Conservation (phyloP, 106 monocot species). For the Triglochin maritima region DNA sequence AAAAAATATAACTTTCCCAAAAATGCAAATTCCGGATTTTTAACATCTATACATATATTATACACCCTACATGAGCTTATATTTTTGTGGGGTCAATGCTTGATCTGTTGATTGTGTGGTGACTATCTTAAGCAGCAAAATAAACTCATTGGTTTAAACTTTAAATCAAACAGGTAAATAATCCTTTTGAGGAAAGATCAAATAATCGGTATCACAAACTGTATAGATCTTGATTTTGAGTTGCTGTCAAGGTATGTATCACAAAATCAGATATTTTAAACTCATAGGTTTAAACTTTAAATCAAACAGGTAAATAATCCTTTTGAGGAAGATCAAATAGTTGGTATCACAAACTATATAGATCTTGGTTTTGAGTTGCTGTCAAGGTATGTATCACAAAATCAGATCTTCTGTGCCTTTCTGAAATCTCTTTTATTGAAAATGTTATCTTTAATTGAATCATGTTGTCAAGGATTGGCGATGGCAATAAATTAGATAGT, state of each 20-base stretch:
- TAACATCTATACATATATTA: too few species aligned
- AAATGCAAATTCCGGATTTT: too few species aligned
- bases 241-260: slow-evolving; percentile 49
- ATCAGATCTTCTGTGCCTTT: not conserved
- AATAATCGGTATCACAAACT: slow-evolving; percentile 78
- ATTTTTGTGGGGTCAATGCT: too few species aligned
- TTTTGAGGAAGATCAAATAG: slow-evolving; percentile 14
- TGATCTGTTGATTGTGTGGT: too few species aligned
- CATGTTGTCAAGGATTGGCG: slow-evolving; percentile 21
- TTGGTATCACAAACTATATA: slow-evolving; percentile 91
- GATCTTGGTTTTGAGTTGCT: slow-evolving; percentile 88
- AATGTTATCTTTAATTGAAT: not conserved
- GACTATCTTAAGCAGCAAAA: too few species aligned
- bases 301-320: slow-evolving; percentile 16
- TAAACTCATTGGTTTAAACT: not conserved
- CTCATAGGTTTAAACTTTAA: not conserved
- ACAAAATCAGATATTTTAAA: not conserved
- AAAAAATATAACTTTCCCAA: too few species aligned
- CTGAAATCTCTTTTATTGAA: not conserved
- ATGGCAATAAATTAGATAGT: slow-evolving; percentile 35
- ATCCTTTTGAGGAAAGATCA: slow-evolving; percentile 12
- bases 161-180: slow-evolving; percentile 13
- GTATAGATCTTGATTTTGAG: slow-evolving; percentile 93
- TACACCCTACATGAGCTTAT: too few species aligned
- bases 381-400: slow-evolving; percentile 36